Base-by-base conservation (phyloP, 306 rosid species). In the Vigna trinervia region DNA sequence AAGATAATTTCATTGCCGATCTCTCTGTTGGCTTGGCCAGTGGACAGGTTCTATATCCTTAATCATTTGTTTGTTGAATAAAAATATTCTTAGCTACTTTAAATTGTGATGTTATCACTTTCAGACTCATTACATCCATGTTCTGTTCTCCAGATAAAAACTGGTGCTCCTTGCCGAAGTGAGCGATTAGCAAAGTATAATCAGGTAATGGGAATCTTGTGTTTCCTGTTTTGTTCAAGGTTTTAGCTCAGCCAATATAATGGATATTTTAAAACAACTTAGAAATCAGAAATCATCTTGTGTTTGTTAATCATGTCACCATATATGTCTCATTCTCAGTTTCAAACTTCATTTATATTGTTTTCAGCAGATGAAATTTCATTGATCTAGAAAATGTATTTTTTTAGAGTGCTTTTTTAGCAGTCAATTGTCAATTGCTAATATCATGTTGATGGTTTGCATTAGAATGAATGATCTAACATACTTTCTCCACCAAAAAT, bases 1-100 rank as follows among this genome's bases (percentile, higher is more conserved):
- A 96, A 80, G 99, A 96, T 80, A 92, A 96, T 87, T 96, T 96
- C 84, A 96, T 96, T 66, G 99, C 99, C 17, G 99, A 96, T 83
- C 99, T 96, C 83, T 90, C 98, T 26, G 97, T 96, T 81, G 99
- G 99, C 65, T 87, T 96, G 90, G 99, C 99, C 57, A 96, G 99
- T 73, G 96, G 99, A 88, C 99, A 92, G 98, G 99, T 92, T 83
- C 54, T 41, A 41, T 20, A 76, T 45, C 32, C 73, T 32, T 51
- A 80, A 53, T 73, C 61, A 58, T 63, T 12, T 50, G 7, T 59
- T 68, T 59, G 22, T 26, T 51, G 73, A 26, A 81, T 69, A 39
- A 71, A 39, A 71, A 32, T 75, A 34, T 60, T 64, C 34, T 34
- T 13, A 64, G 39, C 14, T 59, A 22, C 63, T 32, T 12, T 70